Base-by-base conservation (phyloP, 345 rosid genomes). In the Cardamine resedifolia region DNA sequence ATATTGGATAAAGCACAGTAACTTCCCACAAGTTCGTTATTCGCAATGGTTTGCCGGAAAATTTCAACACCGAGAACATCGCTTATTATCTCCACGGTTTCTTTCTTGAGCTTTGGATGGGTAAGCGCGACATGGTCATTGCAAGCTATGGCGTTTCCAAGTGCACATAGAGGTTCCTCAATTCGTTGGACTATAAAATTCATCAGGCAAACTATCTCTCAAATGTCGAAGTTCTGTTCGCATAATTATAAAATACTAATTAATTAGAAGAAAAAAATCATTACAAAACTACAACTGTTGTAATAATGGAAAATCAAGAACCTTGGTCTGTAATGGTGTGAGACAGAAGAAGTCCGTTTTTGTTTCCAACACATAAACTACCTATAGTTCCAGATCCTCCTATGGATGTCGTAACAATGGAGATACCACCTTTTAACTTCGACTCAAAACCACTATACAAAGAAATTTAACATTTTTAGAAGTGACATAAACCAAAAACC, bases 61-160 rank as follows among this genome's bases (percentile, higher is more conserved):
- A 88, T 93, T 83, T 90, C 96, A 26, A 90, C 96, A 28, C 89
- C 89, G 41, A 92, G 96, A 76, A 88, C 96, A 78, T 92, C 96
- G 0, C 87, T 84, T 58, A 88, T 85, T 45, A 88, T 75, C 82
- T 92, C 96, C 77, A 86, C 91, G 0, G 96, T 90, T 72, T 85
- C 92, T 91, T 84, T 82, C 80, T 88, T 92, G 55, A 90, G 87
- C 76, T 88, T 94, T 16, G 92, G 88, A 78, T 92, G 96, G 2
- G 84, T 74, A 71, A 88, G 85, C 24, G 96, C 96, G 59, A 88
- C 92, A 81, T 90, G 84, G 52, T 92, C 95, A 78, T 92, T 90
- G 82, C 96, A 92, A 19, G 90, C 88, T 67, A 92, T 83, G 67
- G 89, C 84, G 43, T 90, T 92, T 14, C 98, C 96, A 47, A 90